Evolutionary conservation across 1,284 basidiomycete genomes (phyloP), one percentile per base, ranked within the genome.

Genomic region (Taiwanofungus camphoratus): DNA sequence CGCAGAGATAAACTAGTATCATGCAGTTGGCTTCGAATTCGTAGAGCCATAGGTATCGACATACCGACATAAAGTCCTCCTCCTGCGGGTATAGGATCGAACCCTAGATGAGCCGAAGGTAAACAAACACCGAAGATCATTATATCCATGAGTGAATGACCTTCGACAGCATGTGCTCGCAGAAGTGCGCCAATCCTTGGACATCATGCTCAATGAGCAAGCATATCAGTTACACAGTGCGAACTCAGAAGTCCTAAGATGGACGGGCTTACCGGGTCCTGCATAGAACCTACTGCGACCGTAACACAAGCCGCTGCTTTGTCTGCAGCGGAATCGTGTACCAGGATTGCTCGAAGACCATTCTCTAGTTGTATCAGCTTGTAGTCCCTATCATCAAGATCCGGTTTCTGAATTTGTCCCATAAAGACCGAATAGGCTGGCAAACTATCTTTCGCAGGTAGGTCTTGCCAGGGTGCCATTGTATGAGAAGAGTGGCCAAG

Each of bases 301-400:
- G 77, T 73, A 65, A 86, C 69, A 41, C 74, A 74, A 1, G 81
- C 82, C 3, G 78, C 75, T 1, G 77, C 73, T 64, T 84, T 84
- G 63, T 85, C 82, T 1, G 80, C 73, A 40, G 69, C 66, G 1
- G 67, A 62, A 57, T 87, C 83, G 41, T 73, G 72, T 20, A 84
- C 70, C 21, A 86, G 59, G 18, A 83, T 63, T 7, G 68, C 77
- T 50, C 79, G 72, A 27, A 87, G 64, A 5, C 78, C 76, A 53
- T 84, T 86, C n/a, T 67, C 60, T 0, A 85, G 68, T 31, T 66
- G 64, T 32, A 86, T 66, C 38, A 80, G 65, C 36, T 77, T 66
- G 60, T 79, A 72, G 16, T 61, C 53, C 40, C 70, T 53, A 46
- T 67, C 61, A 49, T 74, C 71, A 29, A 67, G 70, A 7, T 64